A percentile compares a stretch with the other conserved stretches of the same genome.
phyloP scores from a whole-genome alignment of 306 rosid genomes.

The Ormosia semicastrata region DNA sequence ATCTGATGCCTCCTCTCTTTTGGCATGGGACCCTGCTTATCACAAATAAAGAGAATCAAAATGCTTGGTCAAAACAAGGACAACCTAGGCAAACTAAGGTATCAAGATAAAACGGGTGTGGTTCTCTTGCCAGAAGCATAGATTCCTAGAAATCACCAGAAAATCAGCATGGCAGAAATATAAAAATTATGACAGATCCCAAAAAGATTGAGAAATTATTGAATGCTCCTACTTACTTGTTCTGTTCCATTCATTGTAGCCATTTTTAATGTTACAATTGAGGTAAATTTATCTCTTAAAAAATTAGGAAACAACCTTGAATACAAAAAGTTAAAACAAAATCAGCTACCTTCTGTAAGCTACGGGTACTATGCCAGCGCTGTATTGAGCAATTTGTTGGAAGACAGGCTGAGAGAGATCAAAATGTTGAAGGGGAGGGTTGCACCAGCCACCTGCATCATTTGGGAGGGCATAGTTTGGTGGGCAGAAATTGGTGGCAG shows the following conservation, averaged over 20 bases:
- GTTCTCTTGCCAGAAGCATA: background rate
- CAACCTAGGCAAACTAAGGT: background rate
- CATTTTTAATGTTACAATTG: no score
- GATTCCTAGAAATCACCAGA: background rate
- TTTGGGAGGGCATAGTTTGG: conserved; percentile 73
- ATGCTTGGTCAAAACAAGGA: background rate
- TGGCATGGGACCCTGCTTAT: conserved; percentile 54
- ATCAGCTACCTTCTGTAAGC: conserved; percentile 52
- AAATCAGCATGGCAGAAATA: background rate
- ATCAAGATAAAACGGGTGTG: background rate
- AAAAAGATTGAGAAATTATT: background rate
- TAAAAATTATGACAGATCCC: background rate
- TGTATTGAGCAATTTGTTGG: conserved; percentile 60
- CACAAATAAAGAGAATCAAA: background rate
- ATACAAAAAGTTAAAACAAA: background rate
- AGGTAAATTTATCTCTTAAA: background rate
- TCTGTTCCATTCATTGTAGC: no score
- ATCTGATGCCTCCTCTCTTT: conserved; percentile 63
- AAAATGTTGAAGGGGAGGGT: conserved; percentile 73
- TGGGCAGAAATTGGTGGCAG: conserved; percentile 78
- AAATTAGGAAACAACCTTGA: background rate
- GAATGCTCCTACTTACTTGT: no score
- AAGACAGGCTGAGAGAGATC: conserved; percentile 76
- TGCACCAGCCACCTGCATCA: conserved; percentile 80
- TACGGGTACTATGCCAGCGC: conserved; percentile 68